Percentiles rank a stretch among this genome's conserved stretches.
Conservation (phyloP, 176 grass and related monocot species). For the Oryza glumipatula region DNA sequence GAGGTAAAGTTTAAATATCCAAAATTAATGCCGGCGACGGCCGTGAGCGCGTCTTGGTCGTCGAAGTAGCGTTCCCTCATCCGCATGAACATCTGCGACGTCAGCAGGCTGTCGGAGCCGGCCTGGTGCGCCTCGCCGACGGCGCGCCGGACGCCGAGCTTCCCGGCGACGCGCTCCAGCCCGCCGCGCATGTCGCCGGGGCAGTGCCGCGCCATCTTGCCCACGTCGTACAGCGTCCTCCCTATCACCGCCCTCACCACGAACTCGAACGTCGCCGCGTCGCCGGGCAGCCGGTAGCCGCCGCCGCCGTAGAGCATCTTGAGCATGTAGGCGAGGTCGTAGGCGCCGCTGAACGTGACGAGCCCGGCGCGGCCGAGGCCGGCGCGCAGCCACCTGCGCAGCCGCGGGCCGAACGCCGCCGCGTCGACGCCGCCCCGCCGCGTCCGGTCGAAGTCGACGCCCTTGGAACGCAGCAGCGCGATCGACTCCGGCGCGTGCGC, state of each 20-base stretch:
- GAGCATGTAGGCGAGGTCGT: constrained; percentile 49
- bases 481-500: constrained; percentile 35
- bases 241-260: background rate
- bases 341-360: constrained; percentile 39
- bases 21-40: constrained; percentile 2
- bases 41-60: background rate
- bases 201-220: constrained; percentile 41
- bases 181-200: constrained; percentile 14
- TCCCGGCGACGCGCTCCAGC: constrained; percentile 5
- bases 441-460: constrained; percentile 37
- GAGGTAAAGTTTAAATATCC: too few relatives aligned
- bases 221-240: constrained; percentile 39
- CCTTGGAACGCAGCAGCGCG: constrained; percentile 11
- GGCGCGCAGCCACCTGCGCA: constrained; percentile 25
- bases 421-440: background rate
- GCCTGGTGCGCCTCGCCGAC: constrained; percentile 40
- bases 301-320: constrained; percentile 33
- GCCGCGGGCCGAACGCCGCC: constrained; percentile 5
- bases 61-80: constrained; percentile 31
- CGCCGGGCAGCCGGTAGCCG: constrained; percentile 1
- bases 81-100: constrained; percentile 18
- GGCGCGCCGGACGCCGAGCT: constrained; percentile 3
- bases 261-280: constrained; percentile 31
- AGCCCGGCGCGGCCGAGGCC: constrained; percentile 20
- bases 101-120: constrained; percentile 46